These are phyloP conservation scores for Brettanomyces anomalus DNA, from an alignment of 805 yeast species.

Conservation along the genomic window DNA sequence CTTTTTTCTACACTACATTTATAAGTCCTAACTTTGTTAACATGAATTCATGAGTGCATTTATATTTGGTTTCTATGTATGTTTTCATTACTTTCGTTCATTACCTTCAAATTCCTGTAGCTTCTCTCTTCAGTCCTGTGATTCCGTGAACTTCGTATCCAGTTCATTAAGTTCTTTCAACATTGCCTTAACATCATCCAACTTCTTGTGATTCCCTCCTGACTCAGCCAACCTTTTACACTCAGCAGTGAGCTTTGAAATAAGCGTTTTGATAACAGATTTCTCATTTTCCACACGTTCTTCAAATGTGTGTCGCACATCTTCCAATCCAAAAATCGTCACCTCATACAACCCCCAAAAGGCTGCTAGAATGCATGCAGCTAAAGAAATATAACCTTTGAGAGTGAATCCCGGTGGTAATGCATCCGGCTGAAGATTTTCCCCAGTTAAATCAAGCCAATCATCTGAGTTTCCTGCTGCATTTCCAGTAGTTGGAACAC, in stretches of 20 bases:
- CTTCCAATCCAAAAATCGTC: constrained; percentile 57
- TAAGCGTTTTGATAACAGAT: constrained; percentile 8
- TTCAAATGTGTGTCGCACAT: constrained; percentile 31
- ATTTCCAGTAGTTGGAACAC: constrained; percentile 47
- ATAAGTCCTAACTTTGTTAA: neutral
- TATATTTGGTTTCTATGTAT: neutral
- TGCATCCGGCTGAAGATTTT: constrained; percentile 49
- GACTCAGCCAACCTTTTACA: constrained; percentile 3
- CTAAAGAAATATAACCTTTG: constrained; percentile 60
- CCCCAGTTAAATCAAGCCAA: constrained; percentile 53
- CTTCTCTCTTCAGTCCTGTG: constrained; percentile 1
- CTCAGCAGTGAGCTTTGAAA: constrained; percentile 9
- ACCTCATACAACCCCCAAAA: constrained; percentile 53
- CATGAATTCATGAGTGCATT: neutral
- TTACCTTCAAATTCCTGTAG: neutral
- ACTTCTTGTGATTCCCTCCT: constrained; percentile 3
- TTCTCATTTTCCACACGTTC: constrained; percentile 10
- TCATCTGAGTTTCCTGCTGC: constrained; percentile 58
- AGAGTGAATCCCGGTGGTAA: constrained; percentile 64
- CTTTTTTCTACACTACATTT: neutral
- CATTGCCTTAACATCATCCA: constrained; percentile 5
- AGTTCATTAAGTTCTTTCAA: constrained; percentile 16
- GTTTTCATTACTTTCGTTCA: no score
- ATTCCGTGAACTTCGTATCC: constrained; percentile 11
- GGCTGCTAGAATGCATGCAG: constrained; percentile 45